Percentiles rank a stretch among this genome's conserved stretches.
phyloP scores from a whole-genome alignment of 2,329 filamentous ascomycete genomes.

The Aspergillus sp. region DNA sequence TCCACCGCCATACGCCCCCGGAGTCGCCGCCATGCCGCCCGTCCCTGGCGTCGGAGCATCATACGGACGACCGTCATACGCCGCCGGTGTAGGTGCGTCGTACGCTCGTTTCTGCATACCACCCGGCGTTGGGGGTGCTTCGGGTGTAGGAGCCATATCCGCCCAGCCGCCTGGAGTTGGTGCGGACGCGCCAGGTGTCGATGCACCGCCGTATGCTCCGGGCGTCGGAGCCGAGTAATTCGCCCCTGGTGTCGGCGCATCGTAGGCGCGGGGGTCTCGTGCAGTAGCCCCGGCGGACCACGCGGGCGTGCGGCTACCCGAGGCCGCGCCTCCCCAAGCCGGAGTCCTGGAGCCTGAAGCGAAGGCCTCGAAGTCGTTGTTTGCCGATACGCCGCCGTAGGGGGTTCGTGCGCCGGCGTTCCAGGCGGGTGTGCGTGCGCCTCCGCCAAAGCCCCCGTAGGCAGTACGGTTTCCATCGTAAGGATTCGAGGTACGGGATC shows the following conservation, averaged over 20 bases:
- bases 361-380: slow-evolving; percentile 60
- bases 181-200: slow-evolving; percentile 60
- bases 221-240: slow-evolving; percentile 58
- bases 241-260: slow-evolving; percentile 65
- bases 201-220: slow-evolving; percentile 46
- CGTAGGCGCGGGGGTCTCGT: slow-evolving; percentile 43
- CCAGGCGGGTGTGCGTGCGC: slow-evolving; percentile 62
- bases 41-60: slow-evolving; percentile 44
- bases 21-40: slow-evolving; percentile 29
- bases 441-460: slow-evolving; percentile 55
- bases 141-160: slow-evolving; percentile 38
- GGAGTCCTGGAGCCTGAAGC: slow-evolving; percentile 67
- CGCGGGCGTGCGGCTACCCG: slow-evolving; percentile 37
- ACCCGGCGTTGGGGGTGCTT: slow-evolving; percentile 35
- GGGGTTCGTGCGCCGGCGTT: slow-evolving; percentile 67
- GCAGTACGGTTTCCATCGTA: slow-evolving; percentile 65
- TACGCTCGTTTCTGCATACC: too few species aligned
- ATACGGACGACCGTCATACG: slow-evolving; percentile 16
- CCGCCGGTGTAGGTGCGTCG: slow-evolving; percentile 35
- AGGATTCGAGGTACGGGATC: slow-evolving; percentile 46
- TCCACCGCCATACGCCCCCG: slow-evolving; percentile 25
- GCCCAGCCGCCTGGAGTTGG: slow-evolving; percentile 41
- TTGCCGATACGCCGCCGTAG: slow-evolving; percentile 55
- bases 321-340: slow-evolving; percentile 49
- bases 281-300: slow-evolving; percentile 28